Conservation (phyloP, 2,329 filamentous ascomycete genomes). For the Sphaerulina musiva region DNA sequence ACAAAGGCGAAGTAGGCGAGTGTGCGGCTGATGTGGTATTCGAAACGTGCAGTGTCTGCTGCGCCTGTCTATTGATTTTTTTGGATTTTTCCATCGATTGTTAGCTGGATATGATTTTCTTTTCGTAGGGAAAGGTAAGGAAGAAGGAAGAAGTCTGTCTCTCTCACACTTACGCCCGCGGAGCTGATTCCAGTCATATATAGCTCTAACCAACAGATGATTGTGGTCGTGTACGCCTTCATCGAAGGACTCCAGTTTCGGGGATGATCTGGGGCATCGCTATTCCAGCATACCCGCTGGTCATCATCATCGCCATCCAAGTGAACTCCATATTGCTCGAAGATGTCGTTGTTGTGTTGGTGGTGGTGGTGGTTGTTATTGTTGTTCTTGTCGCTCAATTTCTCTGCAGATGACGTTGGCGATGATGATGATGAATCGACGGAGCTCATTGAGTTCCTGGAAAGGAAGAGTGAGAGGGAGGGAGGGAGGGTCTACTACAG, state of each 20-base stretch:
- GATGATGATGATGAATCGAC: neutral
- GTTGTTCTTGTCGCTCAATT: neutral
- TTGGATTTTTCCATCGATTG: too few relatives aligned
- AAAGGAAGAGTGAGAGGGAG: too few relatives aligned
- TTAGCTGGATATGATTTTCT: neutral
- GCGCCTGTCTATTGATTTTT: constrained; percentile 12
- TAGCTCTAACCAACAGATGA: constrained; percentile 19
- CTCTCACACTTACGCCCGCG: constrained; percentile 9
- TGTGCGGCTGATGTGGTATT: constrained; percentile 16
- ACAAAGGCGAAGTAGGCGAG: constrained; percentile 20
- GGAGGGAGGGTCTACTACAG: too few relatives aligned
- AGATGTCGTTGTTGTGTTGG: neutral
- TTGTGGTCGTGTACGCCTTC: constrained; percentile 15
- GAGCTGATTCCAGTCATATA: constrained; percentile 23
- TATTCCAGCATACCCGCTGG: constrained; percentile 13
- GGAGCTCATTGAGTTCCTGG: neutral
- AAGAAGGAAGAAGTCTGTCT: too few relatives aligned
- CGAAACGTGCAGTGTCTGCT: constrained; percentile 11
- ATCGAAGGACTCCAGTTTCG: constrained; percentile 12
- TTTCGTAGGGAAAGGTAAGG: neutral
- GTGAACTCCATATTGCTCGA: constrained; percentile 12
- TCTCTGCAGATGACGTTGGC: neutral
- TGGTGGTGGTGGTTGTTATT: neutral
- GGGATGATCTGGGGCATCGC: constrained; percentile 14
- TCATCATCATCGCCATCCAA: constrained; percentile 11